phyloP scores from a whole-genome alignment of 2,329 filamentous ascomycete species.

The Botrytis fragariae region DNA sequence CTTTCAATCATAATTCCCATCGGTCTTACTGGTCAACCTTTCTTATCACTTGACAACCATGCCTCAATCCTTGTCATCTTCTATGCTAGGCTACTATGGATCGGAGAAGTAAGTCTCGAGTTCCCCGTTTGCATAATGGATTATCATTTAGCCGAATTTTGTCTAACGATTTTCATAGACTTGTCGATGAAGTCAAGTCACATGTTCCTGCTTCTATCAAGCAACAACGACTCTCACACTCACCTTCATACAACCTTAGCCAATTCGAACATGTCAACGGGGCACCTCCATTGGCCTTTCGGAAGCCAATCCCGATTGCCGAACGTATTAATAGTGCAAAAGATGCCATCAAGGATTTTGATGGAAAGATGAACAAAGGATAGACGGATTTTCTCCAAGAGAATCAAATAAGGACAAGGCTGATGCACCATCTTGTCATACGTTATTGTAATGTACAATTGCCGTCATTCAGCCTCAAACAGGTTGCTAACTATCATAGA shows the following conservation, averaged over 20 bases:
- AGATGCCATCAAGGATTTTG: conserved; percentile 7
- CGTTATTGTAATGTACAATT: not conserved
- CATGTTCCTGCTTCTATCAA: not conserved
- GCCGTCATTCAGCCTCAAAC: not conserved
- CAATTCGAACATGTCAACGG: not conserved
- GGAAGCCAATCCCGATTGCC: conserved; percentile 5
- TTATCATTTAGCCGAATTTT: not conserved
- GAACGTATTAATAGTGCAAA: conserved; percentile 3
- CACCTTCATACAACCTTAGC: not conserved
- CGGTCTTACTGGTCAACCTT: not conserved
- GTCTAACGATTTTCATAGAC: not conserved
- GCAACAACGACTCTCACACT: not conserved
- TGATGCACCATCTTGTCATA: conserved; percentile 1
- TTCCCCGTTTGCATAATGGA: not conserved
- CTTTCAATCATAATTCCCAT: not conserved
- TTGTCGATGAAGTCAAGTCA: not conserved
- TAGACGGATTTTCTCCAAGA: not conserved
- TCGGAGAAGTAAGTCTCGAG: conserved; percentile 13
- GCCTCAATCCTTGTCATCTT: conserved; percentile 20
- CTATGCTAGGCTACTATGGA: conserved; percentile 16
- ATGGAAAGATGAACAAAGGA: conserved; percentile 7
- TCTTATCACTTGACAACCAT: not conserved
- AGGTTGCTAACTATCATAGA: not conserved
- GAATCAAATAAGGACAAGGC: not conserved
- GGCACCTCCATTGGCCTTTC: conserved; percentile 3